Percentiles rank a stretch among this genome's conserved stretches.
phyloP scores from a whole-genome alignment of 345 rosid genomes.

The Hibiscus mutabilis region DNA sequence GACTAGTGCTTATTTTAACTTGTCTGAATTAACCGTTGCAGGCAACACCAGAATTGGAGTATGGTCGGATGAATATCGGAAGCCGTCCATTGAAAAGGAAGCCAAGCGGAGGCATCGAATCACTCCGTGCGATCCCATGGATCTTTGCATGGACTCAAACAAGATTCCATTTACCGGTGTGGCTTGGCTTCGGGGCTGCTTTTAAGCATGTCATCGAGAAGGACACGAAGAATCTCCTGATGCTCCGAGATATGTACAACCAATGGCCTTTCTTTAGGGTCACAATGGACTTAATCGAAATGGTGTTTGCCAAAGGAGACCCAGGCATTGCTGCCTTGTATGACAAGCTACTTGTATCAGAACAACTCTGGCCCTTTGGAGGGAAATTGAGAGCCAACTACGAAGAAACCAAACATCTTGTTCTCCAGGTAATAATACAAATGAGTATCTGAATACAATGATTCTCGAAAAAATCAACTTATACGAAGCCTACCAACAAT shows the following conservation, averaged over 20 bases:
- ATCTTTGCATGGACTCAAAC: slow-evolving; percentile 99
- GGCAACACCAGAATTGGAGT: slow-evolving; percentile 96
- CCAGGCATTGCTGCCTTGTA: slow-evolving; percentile 85
- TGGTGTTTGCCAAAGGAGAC: slow-evolving; percentile 99
- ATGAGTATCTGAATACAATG: background rate
- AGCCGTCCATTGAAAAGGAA: slow-evolving; percentile 91
- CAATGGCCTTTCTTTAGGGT: slow-evolving; percentile 96
- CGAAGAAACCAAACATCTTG: slow-evolving; percentile 63
- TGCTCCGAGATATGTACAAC: slow-evolving; percentile 91
- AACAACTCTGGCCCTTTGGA: slow-evolving; percentile 68
- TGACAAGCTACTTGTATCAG: slow-evolving; percentile 82
- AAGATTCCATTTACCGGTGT: slow-evolving; percentile 86
- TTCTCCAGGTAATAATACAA: slow-evolving; percentile 72
- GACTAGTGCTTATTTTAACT: background rate
- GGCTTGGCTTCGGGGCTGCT: slow-evolving; percentile 96
- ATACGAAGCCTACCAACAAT: background rate
- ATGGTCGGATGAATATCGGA: slow-evolving; percentile 98
- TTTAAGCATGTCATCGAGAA: slow-evolving; percentile 64
- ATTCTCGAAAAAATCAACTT: background rate
- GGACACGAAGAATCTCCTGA: slow-evolving; percentile 63
- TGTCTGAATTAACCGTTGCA: slow-evolving; percentile 11
- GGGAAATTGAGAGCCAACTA: slow-evolving; percentile 62
- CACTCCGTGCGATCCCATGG: slow-evolving; percentile 99
- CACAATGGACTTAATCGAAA: slow-evolving; percentile 85
- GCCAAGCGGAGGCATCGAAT: slow-evolving; percentile 95